A percentile compares a stretch with the other conserved stretches of the same genome.
Evolutionary conservation across 768 basidiomycete species (phyloP).

Genomic region (Lentinula guzmanii): DNA sequence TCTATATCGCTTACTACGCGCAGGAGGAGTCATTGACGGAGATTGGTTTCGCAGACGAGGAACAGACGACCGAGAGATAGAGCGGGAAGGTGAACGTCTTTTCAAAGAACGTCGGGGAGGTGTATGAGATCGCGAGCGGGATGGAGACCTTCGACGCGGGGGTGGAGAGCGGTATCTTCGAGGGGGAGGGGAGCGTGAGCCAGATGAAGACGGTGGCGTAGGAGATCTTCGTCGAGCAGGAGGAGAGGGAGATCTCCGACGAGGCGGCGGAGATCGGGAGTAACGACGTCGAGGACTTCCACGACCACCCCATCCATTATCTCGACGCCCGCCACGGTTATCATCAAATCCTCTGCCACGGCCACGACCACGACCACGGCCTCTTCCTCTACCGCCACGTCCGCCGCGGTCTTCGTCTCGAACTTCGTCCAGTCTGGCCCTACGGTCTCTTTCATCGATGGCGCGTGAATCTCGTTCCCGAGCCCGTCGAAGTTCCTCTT

Average conservation of each 20-base stretch:
- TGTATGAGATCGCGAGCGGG: conserved; percentile 31
- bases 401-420: conserved; percentile 53
- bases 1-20: conserved; percentile 26
- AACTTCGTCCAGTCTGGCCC: conserved; percentile 63
- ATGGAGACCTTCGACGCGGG: conserved; percentile 38
- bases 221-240: conserved; percentile 37
- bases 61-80: conserved; percentile 32
- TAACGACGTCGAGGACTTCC: conserved; percentile 43
- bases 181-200: conserved; percentile 26
- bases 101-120: conserved; percentile 27
- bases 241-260: conserved; percentile 36
- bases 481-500: conserved; percentile 78
- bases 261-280: conserved; percentile 43
- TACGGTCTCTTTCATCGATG: conserved; percentile 66
- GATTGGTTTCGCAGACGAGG: conserved; percentile 34
- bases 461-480: conserved; percentile 57
- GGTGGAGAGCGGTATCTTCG: conserved; percentile 33
- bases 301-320: conserved; percentile 54
- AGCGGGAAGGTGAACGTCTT: conserved; percentile 44
- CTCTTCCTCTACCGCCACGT: conserved; percentile 52
- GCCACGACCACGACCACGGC: conserved; percentile 46
- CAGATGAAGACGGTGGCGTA: conserved; percentile 24
- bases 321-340: conserved; percentile 42
- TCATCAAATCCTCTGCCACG: conserved; percentile 40
- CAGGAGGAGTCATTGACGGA: conserved; percentile 39